Evolutionary conservation across 2,329 filamentous ascomycete species (phyloP).

Genomic region (Elsinoe necatrix): DNA sequence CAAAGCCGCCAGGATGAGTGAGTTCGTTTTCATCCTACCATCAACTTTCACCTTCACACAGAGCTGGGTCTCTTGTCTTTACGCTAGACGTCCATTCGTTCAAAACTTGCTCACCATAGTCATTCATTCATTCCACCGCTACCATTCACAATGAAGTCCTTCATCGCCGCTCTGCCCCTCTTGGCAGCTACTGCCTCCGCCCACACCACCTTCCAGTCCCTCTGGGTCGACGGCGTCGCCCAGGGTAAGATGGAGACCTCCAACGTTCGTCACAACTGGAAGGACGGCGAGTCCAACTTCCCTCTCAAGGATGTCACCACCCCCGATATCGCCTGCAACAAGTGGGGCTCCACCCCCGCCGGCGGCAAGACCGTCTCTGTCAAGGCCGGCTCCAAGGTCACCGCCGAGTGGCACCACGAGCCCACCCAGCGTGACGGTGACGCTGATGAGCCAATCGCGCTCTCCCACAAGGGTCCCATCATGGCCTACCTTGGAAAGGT

Average conservation of each 20-base stretch:
- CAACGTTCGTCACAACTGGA: constrained; percentile 38
- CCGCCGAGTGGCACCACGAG: constrained; percentile 15
- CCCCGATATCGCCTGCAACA: constrained; percentile 14
- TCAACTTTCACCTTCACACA: constrained; percentile 11
- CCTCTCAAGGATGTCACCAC: constrained; percentile 41
- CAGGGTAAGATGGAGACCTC: constrained; percentile 21
- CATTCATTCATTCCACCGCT: neutral
- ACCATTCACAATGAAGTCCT: constrained; percentile 9
- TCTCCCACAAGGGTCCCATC: constrained; percentile 15
- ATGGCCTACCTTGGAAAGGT: constrained; percentile 28
- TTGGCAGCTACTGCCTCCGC: constrained; percentile 6
- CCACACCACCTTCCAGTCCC: constrained; percentile 46
- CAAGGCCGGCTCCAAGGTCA: constrained; percentile 28
- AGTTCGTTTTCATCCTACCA: constrained; percentile 5
- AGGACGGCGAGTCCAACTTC: constrained; percentile 40
- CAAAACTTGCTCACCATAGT: constrained; percentile 12
- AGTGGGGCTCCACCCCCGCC: constrained; percentile 21
- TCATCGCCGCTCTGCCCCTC: neutral
- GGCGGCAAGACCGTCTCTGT: neutral
- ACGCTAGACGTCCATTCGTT: constrained; percentile 13
- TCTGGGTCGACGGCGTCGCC: constrained; percentile 43
- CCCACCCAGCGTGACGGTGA: constrained; percentile 14
- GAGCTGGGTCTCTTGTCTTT: constrained; percentile 14
- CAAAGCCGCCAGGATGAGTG: constrained; percentile 4
- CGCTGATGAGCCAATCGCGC: constrained; percentile 8